phyloP scores from a whole-genome alignment of 2,329 filamentous ascomycete genomes.

The Colletotrichum viniferum region DNA sequence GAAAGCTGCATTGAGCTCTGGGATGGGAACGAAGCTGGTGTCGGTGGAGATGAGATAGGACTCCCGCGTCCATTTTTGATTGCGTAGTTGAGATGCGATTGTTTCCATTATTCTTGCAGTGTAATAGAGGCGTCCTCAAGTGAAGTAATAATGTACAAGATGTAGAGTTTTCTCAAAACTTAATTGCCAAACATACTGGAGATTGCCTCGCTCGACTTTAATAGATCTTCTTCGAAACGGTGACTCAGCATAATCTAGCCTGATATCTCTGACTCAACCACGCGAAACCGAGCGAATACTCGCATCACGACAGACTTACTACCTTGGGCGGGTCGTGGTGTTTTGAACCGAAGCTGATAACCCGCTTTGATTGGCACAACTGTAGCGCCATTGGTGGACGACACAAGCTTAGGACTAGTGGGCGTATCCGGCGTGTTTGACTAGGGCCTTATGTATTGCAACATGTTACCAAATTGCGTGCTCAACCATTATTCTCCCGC shows the following conservation, averaged over 20 bases:
- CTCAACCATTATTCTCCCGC: no score
- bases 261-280: background rate
- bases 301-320: background rate
- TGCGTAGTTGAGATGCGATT: background rate
- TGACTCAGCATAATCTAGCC: background rate
- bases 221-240: background rate
- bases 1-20: constrained; percentile 60
- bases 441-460: no score
- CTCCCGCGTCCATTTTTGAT: constrained; percentile 48
- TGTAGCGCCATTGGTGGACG: no score
- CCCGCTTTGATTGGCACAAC: background rate
- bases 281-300: background rate
- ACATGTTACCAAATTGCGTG: no score
- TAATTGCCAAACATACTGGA: background rate
- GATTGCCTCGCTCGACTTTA: no score
- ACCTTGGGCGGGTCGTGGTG: background rate
- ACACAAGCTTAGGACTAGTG: background rate
- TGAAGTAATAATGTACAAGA: no score
- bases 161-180: background rate
- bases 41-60: constrained; percentile 67
- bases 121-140: no score
- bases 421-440: background rate
- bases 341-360: background rate
- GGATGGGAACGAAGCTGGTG: constrained; percentile 55
- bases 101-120: no score